A percentile compares a stretch with the other conserved stretches of the same genome.
Evolutionary conservation across 2,329 filamentous ascomycete species (phyloP).

Genomic region (Scytalidium sp.): DNA sequence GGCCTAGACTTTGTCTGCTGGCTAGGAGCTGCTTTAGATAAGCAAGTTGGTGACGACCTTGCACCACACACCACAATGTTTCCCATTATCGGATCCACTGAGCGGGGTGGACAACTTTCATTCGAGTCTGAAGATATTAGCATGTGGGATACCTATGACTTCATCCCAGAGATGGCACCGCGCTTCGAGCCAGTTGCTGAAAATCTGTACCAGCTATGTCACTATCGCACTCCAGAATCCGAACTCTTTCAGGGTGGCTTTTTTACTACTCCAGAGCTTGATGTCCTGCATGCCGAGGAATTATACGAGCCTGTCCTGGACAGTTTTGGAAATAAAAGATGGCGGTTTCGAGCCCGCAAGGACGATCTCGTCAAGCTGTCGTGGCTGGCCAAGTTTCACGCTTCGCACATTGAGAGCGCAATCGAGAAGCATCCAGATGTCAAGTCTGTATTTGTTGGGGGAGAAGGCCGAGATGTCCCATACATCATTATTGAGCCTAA

Average conservation of each 20-base stretch:
- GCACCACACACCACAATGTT: not conserved
- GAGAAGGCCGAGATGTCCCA: not conserved
- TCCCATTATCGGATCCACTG: not conserved
- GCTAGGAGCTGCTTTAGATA: not conserved
- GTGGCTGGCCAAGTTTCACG: slow-evolving; percentile 3
- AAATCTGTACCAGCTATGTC: not conserved
- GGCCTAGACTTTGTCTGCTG: not conserved
- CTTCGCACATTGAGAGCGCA: not conserved
- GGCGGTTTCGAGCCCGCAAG: not conserved
- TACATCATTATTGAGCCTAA: not conserved
- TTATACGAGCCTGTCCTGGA: not conserved
- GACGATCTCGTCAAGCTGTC: slow-evolving; percentile 1
- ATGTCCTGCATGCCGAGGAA: not conserved
- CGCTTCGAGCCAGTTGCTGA: not conserved
- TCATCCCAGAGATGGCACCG: not conserved
- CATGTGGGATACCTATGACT: slow-evolving; percentile 1
- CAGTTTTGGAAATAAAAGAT: not conserved
- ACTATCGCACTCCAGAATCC: not conserved
- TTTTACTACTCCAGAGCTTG: not conserved
- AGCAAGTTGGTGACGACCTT: not conserved
- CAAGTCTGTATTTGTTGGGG: not conserved
- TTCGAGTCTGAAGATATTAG: not conserved
- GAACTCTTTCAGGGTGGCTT: not conserved
- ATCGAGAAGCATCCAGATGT: not conserved
- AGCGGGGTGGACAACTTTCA: not conserved